phyloP scores from a whole-genome alignment of 148 eudicot species.

The Simmondsia chinensis region DNA sequence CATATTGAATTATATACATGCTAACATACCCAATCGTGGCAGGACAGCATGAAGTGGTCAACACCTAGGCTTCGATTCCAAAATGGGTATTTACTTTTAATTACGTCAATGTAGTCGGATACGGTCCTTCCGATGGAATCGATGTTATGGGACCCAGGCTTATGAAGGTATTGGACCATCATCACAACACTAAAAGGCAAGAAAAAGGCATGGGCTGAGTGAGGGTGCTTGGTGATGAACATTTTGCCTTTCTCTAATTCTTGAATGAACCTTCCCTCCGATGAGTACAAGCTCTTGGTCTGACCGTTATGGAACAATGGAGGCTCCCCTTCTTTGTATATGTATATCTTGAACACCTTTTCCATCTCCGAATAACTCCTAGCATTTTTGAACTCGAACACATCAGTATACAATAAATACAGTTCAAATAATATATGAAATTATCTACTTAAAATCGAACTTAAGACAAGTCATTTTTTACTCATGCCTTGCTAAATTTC shows the following conservation, averaged over 20 bases:
- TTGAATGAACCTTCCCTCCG: constrained; percentile 50
- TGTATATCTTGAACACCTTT: constrained; percentile 42
- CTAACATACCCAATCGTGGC: constrained; percentile 62
- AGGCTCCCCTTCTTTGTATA: constrained; percentile 52
- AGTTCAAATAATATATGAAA: too few relatives aligned
- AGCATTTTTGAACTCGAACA: too few relatives aligned
- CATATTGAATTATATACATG: not conserved
- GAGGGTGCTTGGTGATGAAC: constrained; percentile 19
- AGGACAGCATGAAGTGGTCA: constrained; percentile 59
- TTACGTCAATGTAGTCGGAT: constrained; percentile 23
- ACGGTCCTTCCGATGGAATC: constrained; percentile 25
- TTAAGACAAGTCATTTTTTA: too few relatives aligned
- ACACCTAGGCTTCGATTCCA: constrained; percentile 36
- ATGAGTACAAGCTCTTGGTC: constrained; percentile 30
- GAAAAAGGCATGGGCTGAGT: constrained; percentile 25
- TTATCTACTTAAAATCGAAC: too few relatives aligned
- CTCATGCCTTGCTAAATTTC: too few relatives aligned
- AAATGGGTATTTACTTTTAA: constrained; percentile 13
- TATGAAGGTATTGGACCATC: constrained; percentile 31
- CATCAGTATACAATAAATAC: too few relatives aligned
- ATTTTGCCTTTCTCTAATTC: constrained; percentile 38
- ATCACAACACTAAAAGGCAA: constrained; percentile 33
- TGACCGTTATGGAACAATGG: constrained; percentile 51
- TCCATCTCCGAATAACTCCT: constrained; percentile 74
- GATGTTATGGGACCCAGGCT: constrained; percentile 17